These are phyloP conservation scores for Pseudogymnoascus sp. DNA, from an alignment of 2,329 filamentous ascomycete genomes.

Conservation along the genomic window DNA sequence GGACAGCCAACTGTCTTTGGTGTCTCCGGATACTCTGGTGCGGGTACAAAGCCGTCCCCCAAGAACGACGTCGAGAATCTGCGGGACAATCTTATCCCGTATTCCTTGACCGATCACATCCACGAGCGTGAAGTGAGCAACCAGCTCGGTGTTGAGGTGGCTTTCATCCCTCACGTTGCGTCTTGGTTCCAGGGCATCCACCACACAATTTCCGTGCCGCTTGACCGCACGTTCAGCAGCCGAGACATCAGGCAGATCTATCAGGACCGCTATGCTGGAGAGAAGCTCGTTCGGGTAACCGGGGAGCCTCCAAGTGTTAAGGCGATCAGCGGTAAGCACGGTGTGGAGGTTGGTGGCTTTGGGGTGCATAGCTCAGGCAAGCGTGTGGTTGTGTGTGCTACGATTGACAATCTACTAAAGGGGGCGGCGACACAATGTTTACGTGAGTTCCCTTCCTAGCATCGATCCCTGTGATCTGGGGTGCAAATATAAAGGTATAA, in stretches of 20 bases:
- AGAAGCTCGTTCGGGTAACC: conserved; percentile 87
- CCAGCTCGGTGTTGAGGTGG: conserved; percentile 66
- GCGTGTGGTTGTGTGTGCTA: conserved; percentile 87
- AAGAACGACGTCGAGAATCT: conserved; percentile 87
- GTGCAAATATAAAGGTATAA: not conserved
- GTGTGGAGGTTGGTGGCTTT: conserved; percentile 90
- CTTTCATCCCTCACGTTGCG: conserved; percentile 91
- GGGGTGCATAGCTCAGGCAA: conserved; percentile 85
- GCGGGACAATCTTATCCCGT: conserved; percentile 81
- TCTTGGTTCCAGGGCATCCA: conserved; percentile 95
- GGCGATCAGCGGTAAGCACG: conserved; percentile 74
- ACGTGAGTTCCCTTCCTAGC: conserved; percentile 50
- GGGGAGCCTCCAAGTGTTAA: conserved; percentile 84
- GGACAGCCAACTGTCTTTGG: conserved; percentile 80
- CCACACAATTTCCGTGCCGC: conserved; percentile 82
- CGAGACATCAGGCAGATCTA: conserved; percentile 90
- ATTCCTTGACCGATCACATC: conserved; percentile 86
- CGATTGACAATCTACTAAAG: conserved; percentile 90
- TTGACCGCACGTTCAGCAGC: conserved; percentile 78
- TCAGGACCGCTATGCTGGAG: conserved; percentile 91
- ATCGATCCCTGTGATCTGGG: conserved; percentile 13
- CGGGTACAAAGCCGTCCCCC: conserved; percentile 84
- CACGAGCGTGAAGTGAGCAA: conserved; percentile 84
- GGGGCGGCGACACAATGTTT: conserved; percentile 88
- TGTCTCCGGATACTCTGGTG: conserved; percentile 88